These are phyloP conservation scores for Phytophthora europaea DNA, from an alignment of 352 stramenopile genomes.

Conservation along the genomic window DNA sequence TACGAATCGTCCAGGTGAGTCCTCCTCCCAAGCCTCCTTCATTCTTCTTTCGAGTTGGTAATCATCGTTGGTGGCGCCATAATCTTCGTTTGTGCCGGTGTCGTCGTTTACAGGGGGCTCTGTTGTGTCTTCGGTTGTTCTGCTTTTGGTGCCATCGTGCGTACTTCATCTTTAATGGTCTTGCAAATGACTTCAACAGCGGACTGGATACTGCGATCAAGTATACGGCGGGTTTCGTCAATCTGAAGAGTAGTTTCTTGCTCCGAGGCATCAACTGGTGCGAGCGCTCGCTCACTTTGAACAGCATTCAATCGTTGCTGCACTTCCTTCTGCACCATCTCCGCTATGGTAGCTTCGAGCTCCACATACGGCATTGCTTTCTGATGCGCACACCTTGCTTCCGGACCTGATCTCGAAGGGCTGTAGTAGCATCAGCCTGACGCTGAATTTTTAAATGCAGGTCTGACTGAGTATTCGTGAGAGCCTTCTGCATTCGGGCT, in stretches of 20 bases:
- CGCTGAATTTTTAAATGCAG: neutral
- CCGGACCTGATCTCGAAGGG: neutral
- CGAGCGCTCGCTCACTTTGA: neutral
- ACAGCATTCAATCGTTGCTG: neutral
- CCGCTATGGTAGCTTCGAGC: neutral
- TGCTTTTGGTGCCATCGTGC: neutral
- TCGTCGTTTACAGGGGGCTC: neutral
- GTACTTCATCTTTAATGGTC: neutral
- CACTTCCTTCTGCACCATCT: neutral
- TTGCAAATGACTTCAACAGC: neutral
- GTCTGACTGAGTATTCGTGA: neutral
- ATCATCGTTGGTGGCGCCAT: neutral
- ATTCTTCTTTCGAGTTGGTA: neutral
- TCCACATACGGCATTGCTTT: neutral
- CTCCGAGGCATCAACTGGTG: neutral
- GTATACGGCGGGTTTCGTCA: neutral
- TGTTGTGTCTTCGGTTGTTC: neutral
- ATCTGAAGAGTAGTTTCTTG: neutral
- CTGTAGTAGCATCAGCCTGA: neutral
- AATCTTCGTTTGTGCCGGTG: neutral
- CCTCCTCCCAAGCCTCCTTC: neutral
- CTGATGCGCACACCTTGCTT: neutral
- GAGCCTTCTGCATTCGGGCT: neutral
- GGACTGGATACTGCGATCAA: neutral
- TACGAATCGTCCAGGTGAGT: neutral